phyloP scores from a whole-genome alignment of 208 protist species.

The Acanthamoeba sp. region DNA sequence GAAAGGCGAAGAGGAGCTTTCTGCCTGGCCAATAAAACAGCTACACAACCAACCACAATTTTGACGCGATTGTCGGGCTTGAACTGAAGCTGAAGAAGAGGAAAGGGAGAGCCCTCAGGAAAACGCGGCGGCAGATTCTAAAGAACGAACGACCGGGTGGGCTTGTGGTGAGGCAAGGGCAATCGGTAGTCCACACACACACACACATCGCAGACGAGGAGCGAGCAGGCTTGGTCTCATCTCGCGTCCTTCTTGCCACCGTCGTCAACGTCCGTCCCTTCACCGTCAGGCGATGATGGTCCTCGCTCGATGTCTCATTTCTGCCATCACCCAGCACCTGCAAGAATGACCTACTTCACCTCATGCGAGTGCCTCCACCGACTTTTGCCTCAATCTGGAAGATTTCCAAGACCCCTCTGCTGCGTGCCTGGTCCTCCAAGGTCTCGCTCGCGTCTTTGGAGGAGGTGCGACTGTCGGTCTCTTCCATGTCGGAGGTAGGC shows the following conservation, averaged over 20 bases:
- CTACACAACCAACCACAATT: too few relatives aligned
- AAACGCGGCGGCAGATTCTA: too few relatives aligned
- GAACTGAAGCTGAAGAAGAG: too few relatives aligned
- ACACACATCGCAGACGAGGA: too few relatives aligned
- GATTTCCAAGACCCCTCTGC: neutral
- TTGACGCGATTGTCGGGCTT: too few relatives aligned
- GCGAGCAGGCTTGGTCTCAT: neutral
- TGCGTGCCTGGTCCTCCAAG: neutral
- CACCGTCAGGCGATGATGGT: neutral
- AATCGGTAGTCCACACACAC: too few relatives aligned
- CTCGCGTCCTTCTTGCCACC: constrained; percentile 12
- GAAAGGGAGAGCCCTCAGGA: too few relatives aligned
- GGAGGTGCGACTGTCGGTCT: too few relatives aligned
- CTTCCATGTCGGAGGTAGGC: too few relatives aligned
- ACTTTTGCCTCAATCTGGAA: constrained; percentile 1
- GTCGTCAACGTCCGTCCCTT: neutral
- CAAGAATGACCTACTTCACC: neutral
- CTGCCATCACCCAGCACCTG: neutral
- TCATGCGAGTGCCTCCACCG: neutral
- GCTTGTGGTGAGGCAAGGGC: neutral
- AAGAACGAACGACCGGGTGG: too few relatives aligned
- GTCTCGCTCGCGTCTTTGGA: constrained; percentile 13
- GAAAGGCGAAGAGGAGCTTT: too few relatives aligned
- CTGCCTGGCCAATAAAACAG: too few relatives aligned
- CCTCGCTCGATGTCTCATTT: constrained; percentile 3